Evolutionary conservation across 1,139 yeast species (phyloP), one percentile per base, ranked within the genome.

Genomic region (Yamadazyma diospyri): DNA sequence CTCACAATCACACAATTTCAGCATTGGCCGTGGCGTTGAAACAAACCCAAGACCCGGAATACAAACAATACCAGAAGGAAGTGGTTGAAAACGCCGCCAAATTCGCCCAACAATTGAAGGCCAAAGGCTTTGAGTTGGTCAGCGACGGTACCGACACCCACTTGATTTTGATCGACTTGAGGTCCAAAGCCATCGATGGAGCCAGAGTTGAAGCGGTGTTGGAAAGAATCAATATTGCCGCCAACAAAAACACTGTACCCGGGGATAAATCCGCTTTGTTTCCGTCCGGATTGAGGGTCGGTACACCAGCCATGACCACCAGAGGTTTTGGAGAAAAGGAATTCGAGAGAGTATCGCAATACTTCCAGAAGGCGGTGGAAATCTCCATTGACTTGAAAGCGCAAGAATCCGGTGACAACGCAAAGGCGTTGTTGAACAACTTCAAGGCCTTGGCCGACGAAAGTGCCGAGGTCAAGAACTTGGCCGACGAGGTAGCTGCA

Each of bases 271-370:
- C 95, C 25, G 97, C 97, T 21, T 70, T 89, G 47, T 87, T 86
- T 65, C 97, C 97, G 51, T 86, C 94, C 34, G 97, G 97, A 47
- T 72, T 89, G 53, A 83, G 97, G 72, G 87, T 89, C 39, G 97
- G 97, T 49, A 86, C 97, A 28, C 97, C 97, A 38, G 97, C 97
- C 38, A 89, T 89, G 97, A 84, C 97, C 43, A 87, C 97, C 33
- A 82, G 97, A 71, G 97, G 97, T 18, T 82, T 89, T 51, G 81
- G 83, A 27, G 76, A 75, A 42, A 73, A 64, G 29, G 97, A 89
- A 51, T 89, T 89, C 51, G 78, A 69, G 44, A 72, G 76, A 55
- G 92, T 89, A 38, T 85, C 89, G 17, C 76, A 72, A 38, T 87
- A 77, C 68, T 81, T 89, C 57, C 82, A 83, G 55, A 67, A 65